phyloP scores from a whole-genome alignment of 148 eudicot species.

The Vaccinium corymbosum region DNA sequence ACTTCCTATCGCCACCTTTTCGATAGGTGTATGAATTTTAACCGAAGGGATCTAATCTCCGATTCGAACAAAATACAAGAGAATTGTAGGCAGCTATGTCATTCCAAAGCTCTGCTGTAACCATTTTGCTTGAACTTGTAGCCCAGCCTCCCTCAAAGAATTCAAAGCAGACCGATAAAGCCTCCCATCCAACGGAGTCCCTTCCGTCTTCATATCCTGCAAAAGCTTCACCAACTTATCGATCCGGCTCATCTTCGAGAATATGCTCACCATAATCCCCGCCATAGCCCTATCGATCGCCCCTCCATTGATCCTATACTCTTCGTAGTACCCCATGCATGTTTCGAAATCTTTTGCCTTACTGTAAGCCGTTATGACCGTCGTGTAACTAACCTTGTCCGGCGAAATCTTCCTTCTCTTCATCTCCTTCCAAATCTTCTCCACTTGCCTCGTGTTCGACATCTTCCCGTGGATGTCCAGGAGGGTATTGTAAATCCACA shows the following conservation, averaged over 20 bases:
- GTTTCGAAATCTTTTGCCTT: slow-evolving; percentile 58
- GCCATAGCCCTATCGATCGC: slow-evolving; percentile 72
- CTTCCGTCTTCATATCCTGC: slow-evolving; percentile 66
- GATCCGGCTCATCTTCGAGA: slow-evolving; percentile 60
- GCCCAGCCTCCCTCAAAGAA: slow-evolving; percentile 82
- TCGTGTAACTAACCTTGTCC: slow-evolving; percentile 77
- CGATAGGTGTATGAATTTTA: not conserved
- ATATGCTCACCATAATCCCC: slow-evolving; percentile 81
- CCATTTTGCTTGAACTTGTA: slow-evolving; percentile 60
- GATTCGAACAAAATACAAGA: not conserved
- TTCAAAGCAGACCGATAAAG: slow-evolving; percentile 71
- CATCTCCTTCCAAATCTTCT: slow-evolving; percentile 93
- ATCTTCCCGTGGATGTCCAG: slow-evolving; percentile 69
- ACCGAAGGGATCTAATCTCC: not conserved
- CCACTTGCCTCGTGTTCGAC: slow-evolving; percentile 61
- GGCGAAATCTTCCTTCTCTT: slow-evolving; percentile 60
- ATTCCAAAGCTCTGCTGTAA: slow-evolving; percentile 39
- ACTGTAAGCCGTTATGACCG: slow-evolving; percentile 64
- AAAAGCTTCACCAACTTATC: slow-evolving; percentile 74
- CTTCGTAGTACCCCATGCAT: slow-evolving; percentile 49
- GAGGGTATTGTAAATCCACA: slow-evolving; percentile 85
- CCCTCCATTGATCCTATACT: slow-evolving; percentile 69
- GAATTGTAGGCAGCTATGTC: not conserved
- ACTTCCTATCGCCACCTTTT: not conserved
- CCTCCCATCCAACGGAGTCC: slow-evolving; percentile 58